A percentile compares a stretch with the other conserved stretches of the same genome.
phyloP scores from a whole-genome alignment of 1,284 basidiomycete species.

The Heterobasidion occidentale region DNA sequence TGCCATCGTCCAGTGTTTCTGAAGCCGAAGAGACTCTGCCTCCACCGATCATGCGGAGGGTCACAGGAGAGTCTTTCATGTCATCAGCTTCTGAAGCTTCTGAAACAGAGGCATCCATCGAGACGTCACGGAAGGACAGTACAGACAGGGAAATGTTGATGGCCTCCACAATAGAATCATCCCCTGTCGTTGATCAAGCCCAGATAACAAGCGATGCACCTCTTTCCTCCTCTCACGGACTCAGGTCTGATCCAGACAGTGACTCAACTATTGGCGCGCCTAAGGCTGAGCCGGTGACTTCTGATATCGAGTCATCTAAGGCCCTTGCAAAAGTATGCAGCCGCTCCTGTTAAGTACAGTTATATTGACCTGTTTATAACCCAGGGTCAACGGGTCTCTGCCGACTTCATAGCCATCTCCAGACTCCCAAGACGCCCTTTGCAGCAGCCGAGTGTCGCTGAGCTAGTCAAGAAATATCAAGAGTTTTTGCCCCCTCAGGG shows the following conservation, averaged over 20 bases:
- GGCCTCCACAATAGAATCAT: slow-evolving; percentile 36
- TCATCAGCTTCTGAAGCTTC: slow-evolving; percentile 49
- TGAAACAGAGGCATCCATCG: slow-evolving; percentile 27
- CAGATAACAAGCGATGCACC: slow-evolving; percentile 5
- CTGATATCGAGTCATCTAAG: slow-evolving; percentile 16
- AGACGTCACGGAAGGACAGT: not conserved
- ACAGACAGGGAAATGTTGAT: not conserved
- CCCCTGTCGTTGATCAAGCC: slow-evolving; percentile 7
- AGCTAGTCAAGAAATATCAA: slow-evolving; percentile 80
- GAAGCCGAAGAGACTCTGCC: slow-evolving; percentile 64
- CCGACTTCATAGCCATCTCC: slow-evolving; percentile 30
- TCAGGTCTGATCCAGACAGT: slow-evolving; percentile 58
- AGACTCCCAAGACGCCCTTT: slow-evolving; percentile 61
- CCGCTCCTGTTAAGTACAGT: not conserved
- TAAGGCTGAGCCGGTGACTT: slow-evolving; percentile 27
- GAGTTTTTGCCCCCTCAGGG: slow-evolving; percentile 67
- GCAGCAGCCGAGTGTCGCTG: slow-evolving; percentile 67
- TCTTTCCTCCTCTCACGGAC: not conserved
- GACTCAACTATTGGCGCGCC: slow-evolving; percentile 87
- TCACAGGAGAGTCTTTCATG: slow-evolving; percentile 45
- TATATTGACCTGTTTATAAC: not conserved
- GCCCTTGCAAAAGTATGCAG: slow-evolving; percentile 17
- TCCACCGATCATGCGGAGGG: slow-evolving; percentile 30
- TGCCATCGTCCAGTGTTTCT: slow-evolving; percentile 62
- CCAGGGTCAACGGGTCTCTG: not conserved